These are phyloP conservation scores for Parathielavia appendiculata DNA, from an alignment of 495 filamentous ascomycete genomes.

Conservation along the genomic window DNA sequence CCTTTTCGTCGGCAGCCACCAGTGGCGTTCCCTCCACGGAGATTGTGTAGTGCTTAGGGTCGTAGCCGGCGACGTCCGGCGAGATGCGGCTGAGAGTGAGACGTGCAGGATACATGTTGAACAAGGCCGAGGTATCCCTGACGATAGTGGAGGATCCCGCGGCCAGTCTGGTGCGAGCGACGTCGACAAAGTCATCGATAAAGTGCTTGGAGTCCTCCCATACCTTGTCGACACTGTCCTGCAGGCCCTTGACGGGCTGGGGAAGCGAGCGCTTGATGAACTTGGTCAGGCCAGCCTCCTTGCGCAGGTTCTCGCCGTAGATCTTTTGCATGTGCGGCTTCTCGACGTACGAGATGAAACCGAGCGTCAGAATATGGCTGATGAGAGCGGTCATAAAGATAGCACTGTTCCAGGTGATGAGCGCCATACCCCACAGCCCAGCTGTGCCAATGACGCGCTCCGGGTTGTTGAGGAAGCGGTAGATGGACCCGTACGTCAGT, in stretches of 20 bases:
- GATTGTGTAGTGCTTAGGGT: constrained; percentile 76
- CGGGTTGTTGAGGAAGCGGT: constrained; percentile 95
- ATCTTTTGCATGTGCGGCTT: constrained; percentile 98
- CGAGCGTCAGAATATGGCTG: constrained; percentile 77
- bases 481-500: constrained; percentile 93
- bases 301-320: constrained; percentile 76
- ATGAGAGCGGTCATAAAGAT: constrained; percentile 80
- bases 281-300: constrained; percentile 84
- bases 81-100: constrained; percentile 79
- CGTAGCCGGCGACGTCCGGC: constrained; percentile 75
- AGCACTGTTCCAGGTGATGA: constrained; percentile 80
- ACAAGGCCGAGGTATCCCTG: constrained; percentile 78
- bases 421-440: constrained; percentile 90
- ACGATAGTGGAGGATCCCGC: constrained; percentile 82
- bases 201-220: constrained; percentile 78
- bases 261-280: constrained; percentile 86
- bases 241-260: constrained; percentile 63
- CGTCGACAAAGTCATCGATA: constrained; percentile 84
- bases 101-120: constrained; percentile 84
- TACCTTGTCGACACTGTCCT: constrained; percentile 80
- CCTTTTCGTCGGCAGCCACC: constrained; percentile 47
- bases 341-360: constrained; percentile 90
- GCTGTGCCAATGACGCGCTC: constrained; percentile 90
- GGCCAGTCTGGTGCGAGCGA: constrained; percentile 80
- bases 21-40: constrained; percentile 63